phyloP scores from a whole-genome alignment of 2,329 filamentous ascomycete genomes.

The Zymoseptoria ardabiliae region DNA sequence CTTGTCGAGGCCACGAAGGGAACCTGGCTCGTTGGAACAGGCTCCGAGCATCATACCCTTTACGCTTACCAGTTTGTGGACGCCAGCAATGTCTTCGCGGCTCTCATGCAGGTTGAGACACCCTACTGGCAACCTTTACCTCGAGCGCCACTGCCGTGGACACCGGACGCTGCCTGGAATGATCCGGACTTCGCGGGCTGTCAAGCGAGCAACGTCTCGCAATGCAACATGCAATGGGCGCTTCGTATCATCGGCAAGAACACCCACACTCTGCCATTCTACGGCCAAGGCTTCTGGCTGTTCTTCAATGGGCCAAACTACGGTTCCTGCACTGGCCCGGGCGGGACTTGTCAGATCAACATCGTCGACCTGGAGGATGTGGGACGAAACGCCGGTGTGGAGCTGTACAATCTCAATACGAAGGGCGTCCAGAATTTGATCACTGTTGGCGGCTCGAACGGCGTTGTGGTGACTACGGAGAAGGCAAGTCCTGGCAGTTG shows the following conservation, averaged over 20 bases:
- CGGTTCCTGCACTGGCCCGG: constrained; percentile 19
- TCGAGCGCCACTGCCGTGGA: constrained; percentile 37
- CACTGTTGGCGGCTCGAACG: constrained; percentile 11
- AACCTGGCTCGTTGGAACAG: constrained; percentile 48
- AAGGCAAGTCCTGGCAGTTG: constrained; percentile 18
- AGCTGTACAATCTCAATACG: constrained; percentile 19
- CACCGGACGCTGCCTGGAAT: constrained; percentile 27
- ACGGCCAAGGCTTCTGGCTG: constrained; percentile 34
- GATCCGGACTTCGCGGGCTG: constrained; percentile 26
- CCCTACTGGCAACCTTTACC: constrained; percentile 35
- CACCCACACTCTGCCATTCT: constrained; percentile 32
- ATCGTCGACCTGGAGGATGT: constrained; percentile 14
- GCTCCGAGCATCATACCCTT: constrained; percentile 46
- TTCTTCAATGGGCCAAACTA: constrained; percentile 32
- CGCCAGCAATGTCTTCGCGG: constrained; percentile 44
- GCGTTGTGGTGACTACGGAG: constrained; percentile 10
- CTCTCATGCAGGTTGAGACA: constrained; percentile 47
- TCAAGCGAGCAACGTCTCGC: constrained; percentile 12
- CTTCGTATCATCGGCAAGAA: constrained; percentile 20
- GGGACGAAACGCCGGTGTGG: constrained; percentile 8
- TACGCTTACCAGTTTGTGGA: constrained; percentile 46
- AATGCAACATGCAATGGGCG: constrained; percentile 32
- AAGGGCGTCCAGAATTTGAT: constrained; percentile 20
- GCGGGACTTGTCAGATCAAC: constrained; percentile 35
- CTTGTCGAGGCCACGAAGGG: constrained; percentile 34